phyloP scores from a whole-genome alignment of 1,284 basidiomycete species.

The Malassezia sp. region DNA sequence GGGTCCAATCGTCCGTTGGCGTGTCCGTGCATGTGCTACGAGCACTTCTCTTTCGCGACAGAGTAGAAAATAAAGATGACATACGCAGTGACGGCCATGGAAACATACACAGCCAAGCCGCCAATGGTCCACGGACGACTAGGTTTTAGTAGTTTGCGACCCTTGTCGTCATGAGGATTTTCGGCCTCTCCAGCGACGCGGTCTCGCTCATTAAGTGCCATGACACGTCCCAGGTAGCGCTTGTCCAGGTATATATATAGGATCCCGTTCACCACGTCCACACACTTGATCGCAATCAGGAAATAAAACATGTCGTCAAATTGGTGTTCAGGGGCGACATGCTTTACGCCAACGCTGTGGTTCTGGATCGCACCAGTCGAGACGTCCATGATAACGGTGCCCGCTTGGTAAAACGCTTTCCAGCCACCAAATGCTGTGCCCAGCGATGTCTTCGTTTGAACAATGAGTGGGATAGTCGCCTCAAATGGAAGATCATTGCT shows the following conservation, averaged over 20 bases:
- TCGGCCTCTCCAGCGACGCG: too few species aligned
- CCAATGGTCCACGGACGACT: not conserved
- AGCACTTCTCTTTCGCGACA: not conserved
- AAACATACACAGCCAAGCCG: not conserved
- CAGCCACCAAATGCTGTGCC: slow-evolving; percentile 41
- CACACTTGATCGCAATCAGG: slow-evolving; percentile 48
- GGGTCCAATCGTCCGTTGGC: too few species aligned
- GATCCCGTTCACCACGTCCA: slow-evolving; percentile 47
- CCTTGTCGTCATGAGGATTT: too few species aligned
- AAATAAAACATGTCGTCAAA: slow-evolving; percentile 20
- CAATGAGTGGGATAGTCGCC: slow-evolving; percentile 48
- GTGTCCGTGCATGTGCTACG: too few species aligned
- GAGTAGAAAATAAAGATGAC: not conserved
- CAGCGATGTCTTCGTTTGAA: slow-evolving; percentile 41
- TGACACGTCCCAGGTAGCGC: slow-evolving; percentile 41
- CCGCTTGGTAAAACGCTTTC: slow-evolving; percentile 46
- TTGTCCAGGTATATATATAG: slow-evolving; percentile 42
- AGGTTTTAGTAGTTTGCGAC: not conserved
- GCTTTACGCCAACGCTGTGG: slow-evolving; percentile 17
- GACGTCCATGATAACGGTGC: slow-evolving; percentile 47
- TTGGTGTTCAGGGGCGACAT: not conserved
- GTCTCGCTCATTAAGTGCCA: slow-evolving; percentile 37
- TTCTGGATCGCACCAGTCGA: slow-evolving; percentile 49
- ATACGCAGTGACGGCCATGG: not conserved
- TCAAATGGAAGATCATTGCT: slow-evolving; percentile 48